Evolutionary conservation across 2,329 filamentous ascomycete genomes (phyloP), one percentile per base, ranked within the genome.

Genomic region (Alternaria arborescens): DNA sequence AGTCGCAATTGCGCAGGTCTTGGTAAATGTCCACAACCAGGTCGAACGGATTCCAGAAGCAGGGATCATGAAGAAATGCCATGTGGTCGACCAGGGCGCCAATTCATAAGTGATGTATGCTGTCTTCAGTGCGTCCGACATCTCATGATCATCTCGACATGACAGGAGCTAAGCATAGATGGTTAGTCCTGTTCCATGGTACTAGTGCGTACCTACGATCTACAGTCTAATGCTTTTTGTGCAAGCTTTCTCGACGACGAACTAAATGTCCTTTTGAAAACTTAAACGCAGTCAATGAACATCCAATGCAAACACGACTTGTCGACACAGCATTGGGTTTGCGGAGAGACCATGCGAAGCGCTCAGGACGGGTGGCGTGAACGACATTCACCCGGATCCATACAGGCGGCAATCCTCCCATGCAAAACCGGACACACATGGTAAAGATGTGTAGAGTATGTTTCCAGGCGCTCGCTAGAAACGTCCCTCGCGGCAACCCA

Each of bases 311-410:
- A 20, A 55, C 14, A 22, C 20, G 16, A 16, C 20, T 55, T 26
- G 20, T 50, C 30, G 46, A 38, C 5, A 16, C 30, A 50, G 18
- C 34, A 1, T 26, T 24, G 30, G 36, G 22, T 8, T 34, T 43
- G 44, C 18, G 16, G 30, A 41, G 44, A 18, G 18, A 26, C 16
- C 16, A 42, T 46, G 6, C 28, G 30, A 46, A 47, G 11, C 34
- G 50, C 50, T 30, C 50, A 16, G 20, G 22, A 22, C 52, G 11
- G 20, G 44, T 34, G 20, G 48, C 52, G 66, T 59, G 34, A 43
- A 40, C 52, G 44, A 60, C 66, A 72, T 66, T 72, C 69, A 72
- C 56, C 71, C 70, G 71, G 62, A 48, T 57, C 54, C n/a, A 61
- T 48, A 58, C 41, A 55, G 10, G 46, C 52, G 51, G 41, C 34